Conservation (phyloP, 495 filamentous ascomycete species). For the Cercophora scortea region DNA sequence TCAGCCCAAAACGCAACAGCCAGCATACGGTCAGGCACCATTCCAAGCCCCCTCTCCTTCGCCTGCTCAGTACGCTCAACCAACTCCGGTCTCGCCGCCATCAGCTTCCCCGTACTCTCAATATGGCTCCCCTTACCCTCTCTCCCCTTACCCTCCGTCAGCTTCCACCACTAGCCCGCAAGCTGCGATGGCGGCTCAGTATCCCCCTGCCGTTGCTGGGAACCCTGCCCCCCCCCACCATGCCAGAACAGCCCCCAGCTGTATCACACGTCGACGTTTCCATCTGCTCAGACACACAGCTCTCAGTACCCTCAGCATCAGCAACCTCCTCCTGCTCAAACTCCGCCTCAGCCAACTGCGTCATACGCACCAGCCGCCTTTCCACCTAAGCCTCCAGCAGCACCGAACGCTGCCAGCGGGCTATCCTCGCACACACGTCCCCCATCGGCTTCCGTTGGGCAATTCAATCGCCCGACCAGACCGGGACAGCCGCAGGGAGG, state of each 20-base stretch:
- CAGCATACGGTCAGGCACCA: neutral
- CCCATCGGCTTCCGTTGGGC: neutral
- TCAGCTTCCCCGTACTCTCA: no score
- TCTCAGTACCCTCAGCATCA: neutral
- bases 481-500: neutral
- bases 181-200: neutral
- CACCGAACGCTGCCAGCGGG: neutral
- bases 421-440: neutral
- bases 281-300: neutral
- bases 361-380: constrained; percentile 10
- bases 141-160: neutral
- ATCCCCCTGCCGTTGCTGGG: neutral
- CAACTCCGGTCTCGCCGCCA: no score
- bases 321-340: neutral
- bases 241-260: neutral
- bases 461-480: neutral
- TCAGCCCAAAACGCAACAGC: neutral
- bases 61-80: no score
- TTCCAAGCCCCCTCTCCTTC: neutral
- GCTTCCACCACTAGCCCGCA: constrained; percentile 1
- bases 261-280: neutral
- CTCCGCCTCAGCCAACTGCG: neutral
- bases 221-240: neutral
- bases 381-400: constrained; percentile 6
- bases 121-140: no score